These are phyloP conservation scores for Magnolia officinalis DNA, from an alignment of 164 flowering plant species.

Conservation along the genomic window DNA sequence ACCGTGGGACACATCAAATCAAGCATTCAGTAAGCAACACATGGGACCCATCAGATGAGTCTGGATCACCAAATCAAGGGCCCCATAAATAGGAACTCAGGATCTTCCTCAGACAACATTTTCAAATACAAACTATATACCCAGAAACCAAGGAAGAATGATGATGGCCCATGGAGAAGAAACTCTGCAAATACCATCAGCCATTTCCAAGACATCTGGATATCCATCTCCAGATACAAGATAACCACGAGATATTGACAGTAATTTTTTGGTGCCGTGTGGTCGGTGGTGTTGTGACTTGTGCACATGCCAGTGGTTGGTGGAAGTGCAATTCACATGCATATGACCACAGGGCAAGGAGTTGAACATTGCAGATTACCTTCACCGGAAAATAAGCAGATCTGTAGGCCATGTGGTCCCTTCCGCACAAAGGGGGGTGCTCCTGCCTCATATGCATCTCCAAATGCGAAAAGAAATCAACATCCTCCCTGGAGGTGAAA, in stretches of 20 bases:
- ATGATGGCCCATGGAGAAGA: too few relatives aligned
- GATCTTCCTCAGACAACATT: too few relatives aligned
- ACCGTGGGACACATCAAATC: too few relatives aligned
- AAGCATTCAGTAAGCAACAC: too few relatives aligned
- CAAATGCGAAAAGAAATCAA: slow-evolving; percentile 96
- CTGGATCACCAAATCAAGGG: too few relatives aligned
- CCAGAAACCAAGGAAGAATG: too few relatives aligned
- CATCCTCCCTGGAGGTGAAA: slow-evolving; percentile 93
- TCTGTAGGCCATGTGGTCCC: slow-evolving; percentile 97
- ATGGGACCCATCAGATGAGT: too few relatives aligned
- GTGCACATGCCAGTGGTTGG: neutral
- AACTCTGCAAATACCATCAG: neutral
- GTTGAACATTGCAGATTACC: slow-evolving; percentile 35
- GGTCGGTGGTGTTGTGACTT: neutral
- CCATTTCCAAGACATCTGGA: neutral
- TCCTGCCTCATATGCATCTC: slow-evolving; percentile 99
- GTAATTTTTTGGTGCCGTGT: neutral
- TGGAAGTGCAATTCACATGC: neutral
- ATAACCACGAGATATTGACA: neutral
- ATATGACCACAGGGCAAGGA: neutral
- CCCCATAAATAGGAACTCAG: too few relatives aligned
- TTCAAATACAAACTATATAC: too few relatives aligned
- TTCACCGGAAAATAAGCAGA: slow-evolving; percentile 97
- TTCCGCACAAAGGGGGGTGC: slow-evolving; percentile 94
- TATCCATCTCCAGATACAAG: neutral